These are phyloP conservation scores for Filobasidium wieringae DNA, from an alignment of 768 basidiomycete genomes.

Conservation along the genomic window DNA sequence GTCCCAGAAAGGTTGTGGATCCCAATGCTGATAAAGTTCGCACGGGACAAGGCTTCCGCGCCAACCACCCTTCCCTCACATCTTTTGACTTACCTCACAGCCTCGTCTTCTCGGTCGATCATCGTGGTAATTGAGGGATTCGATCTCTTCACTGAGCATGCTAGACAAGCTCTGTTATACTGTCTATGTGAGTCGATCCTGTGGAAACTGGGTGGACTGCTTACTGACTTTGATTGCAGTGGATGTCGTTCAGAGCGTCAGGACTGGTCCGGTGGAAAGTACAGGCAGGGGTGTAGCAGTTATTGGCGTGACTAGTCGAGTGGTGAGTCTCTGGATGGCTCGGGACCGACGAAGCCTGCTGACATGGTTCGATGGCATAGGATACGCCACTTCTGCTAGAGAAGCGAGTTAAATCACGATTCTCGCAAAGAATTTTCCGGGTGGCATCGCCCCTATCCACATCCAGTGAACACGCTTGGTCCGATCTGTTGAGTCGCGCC, in stretches of 20 bases:
- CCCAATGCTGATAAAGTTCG: not conserved
- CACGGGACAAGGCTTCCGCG: slow-evolving; percentile 21
- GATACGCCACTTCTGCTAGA: slow-evolving; percentile 82
- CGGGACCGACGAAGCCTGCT: not conserved
- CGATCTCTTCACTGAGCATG: slow-evolving; percentile 83
- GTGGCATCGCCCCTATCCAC: slow-evolving; percentile 55
- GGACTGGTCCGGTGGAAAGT: slow-evolving; percentile 48
- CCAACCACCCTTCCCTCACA: slow-evolving; percentile 54
- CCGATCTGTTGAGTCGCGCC: too few species aligned
- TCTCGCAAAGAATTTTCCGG: slow-evolving; percentile 80
- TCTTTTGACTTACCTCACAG: slow-evolving; percentile 35
- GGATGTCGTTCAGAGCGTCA: slow-evolving; percentile 72
- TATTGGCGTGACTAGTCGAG: slow-evolving; percentile 70
- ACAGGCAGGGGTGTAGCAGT: slow-evolving; percentile 57
- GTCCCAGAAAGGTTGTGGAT: not conserved
- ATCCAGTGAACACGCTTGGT: too few species aligned
- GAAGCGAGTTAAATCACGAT: slow-evolving; percentile 93
- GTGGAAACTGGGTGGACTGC: not conserved
- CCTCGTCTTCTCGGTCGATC: slow-evolving; percentile 55
- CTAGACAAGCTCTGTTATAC: slow-evolving; percentile 84
- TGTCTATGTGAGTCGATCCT: slow-evolving; percentile 49
- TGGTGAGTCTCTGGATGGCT: slow-evolving; percentile 38
- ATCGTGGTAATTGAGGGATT: slow-evolving; percentile 81
- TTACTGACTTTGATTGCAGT: slow-evolving; percentile 36
- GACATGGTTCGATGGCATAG: slow-evolving; percentile 13